These are phyloP conservation scores for Hansenula lynferdii DNA, from an alignment of 1,139 yeast species.

Conservation along the genomic window DNA sequence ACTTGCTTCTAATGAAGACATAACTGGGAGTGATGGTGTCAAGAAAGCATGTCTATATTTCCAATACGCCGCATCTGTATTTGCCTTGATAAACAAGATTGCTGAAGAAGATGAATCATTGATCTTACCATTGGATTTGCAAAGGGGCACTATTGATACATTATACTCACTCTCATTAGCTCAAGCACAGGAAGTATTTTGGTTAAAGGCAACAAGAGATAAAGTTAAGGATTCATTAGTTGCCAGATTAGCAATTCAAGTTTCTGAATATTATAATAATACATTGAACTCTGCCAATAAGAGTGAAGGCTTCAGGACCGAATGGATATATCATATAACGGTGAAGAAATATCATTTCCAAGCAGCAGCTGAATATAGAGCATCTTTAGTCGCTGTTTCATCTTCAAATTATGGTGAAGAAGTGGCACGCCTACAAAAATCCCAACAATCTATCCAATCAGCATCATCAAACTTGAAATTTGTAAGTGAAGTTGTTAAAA, in stretches of 20 bases:
- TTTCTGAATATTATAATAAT: conserved; percentile 48
- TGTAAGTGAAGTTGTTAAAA: conserved; percentile 38
- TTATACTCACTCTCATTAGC: conserved; percentile 56
- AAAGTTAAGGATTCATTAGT: conserved; percentile 56
- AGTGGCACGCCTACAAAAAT: conserved; percentile 49
- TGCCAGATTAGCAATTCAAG: conserved; percentile 61
- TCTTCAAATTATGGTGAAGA: conserved; percentile 63
- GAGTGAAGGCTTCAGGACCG: conserved; percentile 50
- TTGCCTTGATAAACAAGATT: conserved; percentile 34
- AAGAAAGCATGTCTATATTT: conserved; percentile 60
- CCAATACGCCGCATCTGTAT: conserved; percentile 71
- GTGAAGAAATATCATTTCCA: conserved; percentile 60
- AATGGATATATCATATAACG: conserved; percentile 59
- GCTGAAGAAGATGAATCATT: conserved; percentile 20
- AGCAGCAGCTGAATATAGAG: conserved; percentile 67
- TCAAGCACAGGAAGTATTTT: conserved; percentile 83
- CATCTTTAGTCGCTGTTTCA: conserved; percentile 45
- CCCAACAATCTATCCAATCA: conserved; percentile 30
- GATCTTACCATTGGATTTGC: conserved; percentile 38
- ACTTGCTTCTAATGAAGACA: conserved; percentile 41
- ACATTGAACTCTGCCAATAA: conserved; percentile 42
- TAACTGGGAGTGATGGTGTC: conserved; percentile 47
- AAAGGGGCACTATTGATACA: conserved; percentile 36
- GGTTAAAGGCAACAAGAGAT: conserved; percentile 68
- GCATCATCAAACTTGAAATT: conserved; percentile 40